Base-by-base conservation (phyloP, 169 alveolate species). In the Eimeria praecox region DNA sequence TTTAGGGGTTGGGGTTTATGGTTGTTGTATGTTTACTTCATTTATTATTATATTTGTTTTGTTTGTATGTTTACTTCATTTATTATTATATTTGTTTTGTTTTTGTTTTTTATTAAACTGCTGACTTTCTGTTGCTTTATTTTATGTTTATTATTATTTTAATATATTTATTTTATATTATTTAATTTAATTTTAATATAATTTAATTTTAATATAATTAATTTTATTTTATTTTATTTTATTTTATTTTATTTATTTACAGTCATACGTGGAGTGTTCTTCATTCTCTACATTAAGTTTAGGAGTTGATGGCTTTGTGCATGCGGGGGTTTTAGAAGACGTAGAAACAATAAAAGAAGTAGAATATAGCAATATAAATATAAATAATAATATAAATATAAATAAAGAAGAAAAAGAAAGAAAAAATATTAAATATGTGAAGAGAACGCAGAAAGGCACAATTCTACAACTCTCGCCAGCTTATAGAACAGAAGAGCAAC, bases 201-300 rank as follows among this genome's bases (percentile, higher is more conserved):
- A n/a, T n/a, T n/a, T n/a, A n/a, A n/a, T n/a, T n/a, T n/a, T n/a
- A n/a, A n/a, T n/a, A n/a, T n/a, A n/a, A n/a, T n/a, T n/a, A n/a
- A n/a, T 38, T 73, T 12, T 64, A 12, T 64, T 1, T 8, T 3
- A 40, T n/a, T n/a, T 0, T 38, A 27, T 30, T 6, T 73, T 73
- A 10, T 18, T 73, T 30, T 73, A 9, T 0, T 18, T 33, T 73
- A 9, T 75, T 38, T 75, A 59, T 2, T n/a, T 78, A 73, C 95
- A 91, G 95, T 38, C 95, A 22, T 91, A 71, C 52, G 66, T 44
- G n/a, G 95, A 91, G 30, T 77, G 95, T 52, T 56, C 95, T 33
- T 54, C 95, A 46, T 77, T 59, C 66, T 24, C 95, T 24, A 83
- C 95, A 14, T 24, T 91, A 59, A 66, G 85, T 8, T 42, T 66